Evolutionary conservation across 495 filamentous ascomycete species (phyloP).

Genomic region (Lineolata rhizophorae): DNA sequence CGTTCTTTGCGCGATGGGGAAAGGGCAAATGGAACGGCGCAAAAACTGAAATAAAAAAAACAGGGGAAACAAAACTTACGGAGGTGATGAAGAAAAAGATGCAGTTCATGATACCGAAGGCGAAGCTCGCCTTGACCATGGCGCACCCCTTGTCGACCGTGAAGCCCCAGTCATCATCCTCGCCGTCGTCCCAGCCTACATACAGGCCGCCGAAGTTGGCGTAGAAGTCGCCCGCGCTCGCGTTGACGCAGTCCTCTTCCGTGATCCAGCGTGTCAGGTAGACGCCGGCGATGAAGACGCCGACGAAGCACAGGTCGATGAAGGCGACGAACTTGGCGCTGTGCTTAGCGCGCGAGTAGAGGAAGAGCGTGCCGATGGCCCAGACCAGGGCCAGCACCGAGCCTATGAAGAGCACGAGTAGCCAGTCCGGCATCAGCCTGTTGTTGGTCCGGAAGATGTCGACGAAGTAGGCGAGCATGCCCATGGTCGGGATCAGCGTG

Average conservation of each 20-base stretch:
- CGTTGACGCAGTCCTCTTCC: conserved; percentile 42
- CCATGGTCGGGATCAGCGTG: conserved; percentile 70
- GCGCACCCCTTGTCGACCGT: conserved; percentile 54
- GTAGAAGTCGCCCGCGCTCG: conserved; percentile 46
- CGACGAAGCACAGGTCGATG: conserved; percentile 62
- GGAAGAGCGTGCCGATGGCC: conserved; percentile 61
- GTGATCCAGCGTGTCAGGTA: conserved; percentile 53
- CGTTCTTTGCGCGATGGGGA: too few relatives aligned
- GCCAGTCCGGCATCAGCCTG: conserved; percentile 51
- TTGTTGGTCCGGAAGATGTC: conserved; percentile 47
- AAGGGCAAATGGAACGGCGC: background rate
- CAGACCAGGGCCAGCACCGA: conserved; percentile 60
- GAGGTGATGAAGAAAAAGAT: conserved; percentile 62
- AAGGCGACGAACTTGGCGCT: conserved; percentile 58
- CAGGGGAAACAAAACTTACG: conserved; percentile 8
- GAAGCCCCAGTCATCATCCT: too few relatives aligned
- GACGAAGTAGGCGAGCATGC: conserved; percentile 79
- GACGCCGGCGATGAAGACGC: conserved; percentile 60
- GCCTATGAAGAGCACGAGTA: conserved; percentile 82
- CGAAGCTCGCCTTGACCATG: conserved; percentile 76
- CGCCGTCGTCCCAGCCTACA: too few relatives aligned
- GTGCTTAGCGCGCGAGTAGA: conserved; percentile 46
- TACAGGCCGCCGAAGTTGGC: conserved; percentile 29
- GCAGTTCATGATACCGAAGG: conserved; percentile 70
- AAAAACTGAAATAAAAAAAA: conserved; percentile 1